Percentiles rank a stretch among this genome's conserved stretches.
Evolutionary conservation across 2,329 filamentous ascomycete genomes (phyloP).

Genomic region (Dactylonectria estremocensis): DNA sequence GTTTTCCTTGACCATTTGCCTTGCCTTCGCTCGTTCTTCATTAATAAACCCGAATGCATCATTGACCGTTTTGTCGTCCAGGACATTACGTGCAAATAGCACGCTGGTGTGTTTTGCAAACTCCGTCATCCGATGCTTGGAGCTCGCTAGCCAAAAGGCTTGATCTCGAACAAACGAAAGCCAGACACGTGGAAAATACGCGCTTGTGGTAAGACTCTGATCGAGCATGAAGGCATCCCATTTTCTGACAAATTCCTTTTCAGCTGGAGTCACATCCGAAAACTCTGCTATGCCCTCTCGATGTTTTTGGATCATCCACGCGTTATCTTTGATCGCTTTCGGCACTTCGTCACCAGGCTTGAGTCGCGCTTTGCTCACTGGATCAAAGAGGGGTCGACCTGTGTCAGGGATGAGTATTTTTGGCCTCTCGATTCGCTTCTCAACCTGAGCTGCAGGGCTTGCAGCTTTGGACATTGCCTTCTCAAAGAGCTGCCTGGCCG

Average conservation of each 20-base stretch:
- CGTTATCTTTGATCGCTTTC: conserved; percentile 60
- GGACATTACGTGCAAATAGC: conserved; percentile 64
- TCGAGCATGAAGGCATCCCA: conserved; percentile 71
- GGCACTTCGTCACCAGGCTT: conserved; percentile 65
- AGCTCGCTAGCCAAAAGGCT: conserved; percentile 66
- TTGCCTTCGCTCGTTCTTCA: conserved; percentile 54
- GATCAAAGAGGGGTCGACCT: conserved; percentile 69
- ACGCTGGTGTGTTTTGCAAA: conserved; percentile 69
- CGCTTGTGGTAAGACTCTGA: conserved; percentile 66
- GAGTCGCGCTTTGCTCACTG: conserved; percentile 68
- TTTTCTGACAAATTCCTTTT: conserved; percentile 72
- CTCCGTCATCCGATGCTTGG: conserved; percentile 65
- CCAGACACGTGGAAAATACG: conserved; percentile 68
- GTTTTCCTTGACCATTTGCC: conserved; percentile 27
- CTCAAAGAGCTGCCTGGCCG: conserved; percentile 44
- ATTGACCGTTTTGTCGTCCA: conserved; percentile 61
- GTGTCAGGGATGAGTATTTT: conserved; percentile 64
- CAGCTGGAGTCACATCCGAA: conserved; percentile 66
- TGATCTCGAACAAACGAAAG: conserved; percentile 67
- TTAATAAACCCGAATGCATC: conserved; percentile 62
- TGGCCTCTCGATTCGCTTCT: conserved; percentile 38
- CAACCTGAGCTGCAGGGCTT: conserved; percentile 24
- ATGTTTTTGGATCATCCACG: conserved; percentile 73
- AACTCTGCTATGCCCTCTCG: conserved; percentile 71
- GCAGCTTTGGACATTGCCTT: conserved; percentile 40